These are phyloP conservation scores for Diaporthe vaccinii DNA, from an alignment of 2,329 filamentous ascomycete species.

Conservation along the genomic window DNA sequence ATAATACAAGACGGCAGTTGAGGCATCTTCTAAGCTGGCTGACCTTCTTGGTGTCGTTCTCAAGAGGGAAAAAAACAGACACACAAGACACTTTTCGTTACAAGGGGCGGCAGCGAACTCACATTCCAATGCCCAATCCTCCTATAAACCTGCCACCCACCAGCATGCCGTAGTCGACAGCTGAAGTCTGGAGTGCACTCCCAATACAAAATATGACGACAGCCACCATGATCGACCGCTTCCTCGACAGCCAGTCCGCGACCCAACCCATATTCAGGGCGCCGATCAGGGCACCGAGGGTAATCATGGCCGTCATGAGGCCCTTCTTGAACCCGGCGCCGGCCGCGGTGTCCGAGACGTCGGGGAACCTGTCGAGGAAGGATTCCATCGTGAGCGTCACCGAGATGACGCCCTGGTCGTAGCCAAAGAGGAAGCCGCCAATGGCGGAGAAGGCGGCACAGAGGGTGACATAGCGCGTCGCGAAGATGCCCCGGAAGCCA, in stretches of 20 bases:
- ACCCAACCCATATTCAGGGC: constrained; percentile 66
- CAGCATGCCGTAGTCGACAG: constrained; percentile 60
- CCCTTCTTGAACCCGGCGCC: constrained; percentile 60
- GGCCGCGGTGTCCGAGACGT: constrained; percentile 50
- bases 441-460: constrained; percentile 31
- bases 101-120: not conserved
- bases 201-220: constrained; percentile 67
- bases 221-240: constrained; percentile 65
- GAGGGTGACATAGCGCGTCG: constrained; percentile 29
- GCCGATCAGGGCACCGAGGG: constrained; percentile 66
- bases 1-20: not conserved
- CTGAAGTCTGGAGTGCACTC: constrained; percentile 65
- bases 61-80: not conserved
- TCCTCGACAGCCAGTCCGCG: constrained; percentile 66
- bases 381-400: constrained; percentile 54
- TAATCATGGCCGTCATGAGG: constrained; percentile 58
- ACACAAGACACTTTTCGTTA: not conserved
- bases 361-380: constrained; percentile 50
- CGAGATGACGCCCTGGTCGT: constrained; percentile 56
- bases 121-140: constrained; percentile 63
- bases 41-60: not conserved
- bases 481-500: constrained; percentile 26
- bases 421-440: constrained; percentile 38
- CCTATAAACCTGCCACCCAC: constrained; percentile 69
- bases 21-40: not conserved